These are phyloP conservation scores for Wilcoxina mikolae DNA, from an alignment of 495 filamentous ascomycete species.

Conservation along the genomic window DNA sequence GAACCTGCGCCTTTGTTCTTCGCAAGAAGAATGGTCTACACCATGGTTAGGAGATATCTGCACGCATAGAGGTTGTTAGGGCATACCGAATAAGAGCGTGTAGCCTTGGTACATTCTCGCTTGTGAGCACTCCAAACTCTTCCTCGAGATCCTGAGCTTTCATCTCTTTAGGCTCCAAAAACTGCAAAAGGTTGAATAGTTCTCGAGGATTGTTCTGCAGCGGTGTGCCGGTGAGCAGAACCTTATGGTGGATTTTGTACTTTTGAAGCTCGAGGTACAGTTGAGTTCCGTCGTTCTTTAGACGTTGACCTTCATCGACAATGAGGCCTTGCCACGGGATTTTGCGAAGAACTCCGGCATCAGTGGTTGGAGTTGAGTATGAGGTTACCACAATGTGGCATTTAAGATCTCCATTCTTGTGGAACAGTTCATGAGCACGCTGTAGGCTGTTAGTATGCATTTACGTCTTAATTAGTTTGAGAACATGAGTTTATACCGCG, in stretches of 20 bases:
- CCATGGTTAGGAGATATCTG: background rate
- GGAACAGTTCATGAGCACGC: conserved; percentile 67
- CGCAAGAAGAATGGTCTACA: conserved; percentile 41
- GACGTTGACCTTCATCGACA: conserved; percentile 88
- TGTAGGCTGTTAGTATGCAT: background rate
- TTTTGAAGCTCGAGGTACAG: conserved; percentile 59
- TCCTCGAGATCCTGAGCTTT: conserved; percentile 59
- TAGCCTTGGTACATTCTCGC: conserved; percentile 62
- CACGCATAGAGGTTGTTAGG: conserved; percentile 38
- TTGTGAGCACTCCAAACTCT: conserved; percentile 54
- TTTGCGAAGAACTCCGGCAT: conserved; percentile 46
- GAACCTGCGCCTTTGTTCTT: conserved; percentile 76
- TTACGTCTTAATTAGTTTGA: too few relatives aligned
- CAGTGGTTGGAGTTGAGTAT: conserved; percentile 69
- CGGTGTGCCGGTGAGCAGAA: conserved; percentile 79
- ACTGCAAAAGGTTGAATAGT: conserved; percentile 89
- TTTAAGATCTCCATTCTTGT: conserved; percentile 42
- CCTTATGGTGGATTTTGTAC: conserved; percentile 61
- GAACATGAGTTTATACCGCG: conserved; percentile 32
- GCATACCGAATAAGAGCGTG: conserved; percentile 60
- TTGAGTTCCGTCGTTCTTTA: conserved; percentile 80
- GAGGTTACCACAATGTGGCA: conserved; percentile 91
- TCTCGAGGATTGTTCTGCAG: conserved; percentile 91
- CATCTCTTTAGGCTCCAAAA: conserved; percentile 51
- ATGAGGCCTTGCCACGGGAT: conserved; percentile 78